phyloP scores from a whole-genome alignment of 257 asterid species.

The Pogostemon cablin region DNA sequence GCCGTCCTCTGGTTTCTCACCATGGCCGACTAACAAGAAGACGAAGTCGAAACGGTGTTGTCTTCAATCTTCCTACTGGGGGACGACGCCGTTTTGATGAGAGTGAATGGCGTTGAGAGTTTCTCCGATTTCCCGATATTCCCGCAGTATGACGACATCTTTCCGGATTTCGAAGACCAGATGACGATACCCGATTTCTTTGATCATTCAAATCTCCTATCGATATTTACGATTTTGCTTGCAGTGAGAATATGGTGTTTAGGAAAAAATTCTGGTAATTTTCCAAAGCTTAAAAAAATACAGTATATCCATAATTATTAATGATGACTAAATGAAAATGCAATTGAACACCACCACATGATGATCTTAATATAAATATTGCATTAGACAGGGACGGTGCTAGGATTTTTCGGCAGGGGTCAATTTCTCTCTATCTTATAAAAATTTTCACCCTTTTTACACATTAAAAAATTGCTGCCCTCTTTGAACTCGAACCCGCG shows the following conservation, averaged over 20 bases:
- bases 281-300: too few relatives aligned
- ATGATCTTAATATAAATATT: too few relatives aligned
- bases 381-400: too few relatives aligned
- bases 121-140: conserved; percentile 45
- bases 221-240: conserved; percentile 35
- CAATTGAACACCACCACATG: too few relatives aligned
- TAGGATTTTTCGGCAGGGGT: too few relatives aligned
- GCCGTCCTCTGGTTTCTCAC: conserved; percentile 60
- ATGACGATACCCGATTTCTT: conserved; percentile 51
- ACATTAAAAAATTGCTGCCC: too few relatives aligned
- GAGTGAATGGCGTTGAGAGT: conserved; percentile 8
- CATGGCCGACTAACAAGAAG: conserved; percentile 38
- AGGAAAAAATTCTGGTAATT: conserved; percentile 22
- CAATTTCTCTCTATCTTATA: too few relatives aligned
- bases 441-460: too few relatives aligned
- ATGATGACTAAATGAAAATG: too few relatives aligned
- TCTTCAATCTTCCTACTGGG: conserved; percentile 25
- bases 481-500: too few relatives aligned
- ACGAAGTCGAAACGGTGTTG: conserved; percentile 40
- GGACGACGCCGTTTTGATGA: conserved; percentile 29
- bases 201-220: conserved; percentile 40
- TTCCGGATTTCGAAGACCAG: conserved; percentile 47
- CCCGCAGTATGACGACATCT: conserved; percentile 42
- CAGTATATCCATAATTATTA: too few relatives aligned
- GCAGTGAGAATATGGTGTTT: conserved; percentile 28